phyloP scores from a whole-genome alignment of 73 alveolate genomes.

The Blepharisma stoltei region DNA sequence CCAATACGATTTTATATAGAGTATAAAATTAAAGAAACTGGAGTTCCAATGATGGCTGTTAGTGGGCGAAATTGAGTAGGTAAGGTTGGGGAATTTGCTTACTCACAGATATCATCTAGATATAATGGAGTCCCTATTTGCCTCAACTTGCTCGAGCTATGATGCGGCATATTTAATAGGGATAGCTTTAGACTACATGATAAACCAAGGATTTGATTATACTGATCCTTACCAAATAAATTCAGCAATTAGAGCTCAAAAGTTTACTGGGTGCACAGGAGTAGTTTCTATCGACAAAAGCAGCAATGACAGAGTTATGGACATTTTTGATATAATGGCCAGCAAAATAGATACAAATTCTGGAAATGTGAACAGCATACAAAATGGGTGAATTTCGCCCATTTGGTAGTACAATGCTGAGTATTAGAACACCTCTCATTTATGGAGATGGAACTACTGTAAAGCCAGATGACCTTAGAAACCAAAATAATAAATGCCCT shows the following conservation, averaged over 20 bases:
- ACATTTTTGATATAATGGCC: background rate
- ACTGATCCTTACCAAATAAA: background rate
- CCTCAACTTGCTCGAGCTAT: background rate
- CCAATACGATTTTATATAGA: no score
- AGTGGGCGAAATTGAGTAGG: no score
- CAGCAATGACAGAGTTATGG: background rate
- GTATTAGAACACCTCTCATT: background rate
- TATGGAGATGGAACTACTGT: background rate
- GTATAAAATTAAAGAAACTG: no score
- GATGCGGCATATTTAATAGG: background rate
- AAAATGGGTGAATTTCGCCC: background rate
- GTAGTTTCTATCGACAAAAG: background rate
- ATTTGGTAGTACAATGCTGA: background rate
- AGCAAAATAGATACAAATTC: background rate
- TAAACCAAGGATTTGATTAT: background rate
- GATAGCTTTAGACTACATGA: background rate
- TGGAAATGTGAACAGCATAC: background rate
- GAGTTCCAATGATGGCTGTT: no score
- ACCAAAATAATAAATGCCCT: conserved; percentile 4
- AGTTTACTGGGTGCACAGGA: background rate
- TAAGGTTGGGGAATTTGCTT: no score
- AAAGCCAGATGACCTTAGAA: background rate
- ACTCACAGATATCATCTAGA: no score
- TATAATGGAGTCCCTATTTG: background rate
- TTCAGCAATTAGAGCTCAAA: background rate